These are phyloP conservation scores for Diaporthe eres DNA, from an alignment of 2,329 filamentous ascomycete species.

Conservation along the genomic window DNA sequence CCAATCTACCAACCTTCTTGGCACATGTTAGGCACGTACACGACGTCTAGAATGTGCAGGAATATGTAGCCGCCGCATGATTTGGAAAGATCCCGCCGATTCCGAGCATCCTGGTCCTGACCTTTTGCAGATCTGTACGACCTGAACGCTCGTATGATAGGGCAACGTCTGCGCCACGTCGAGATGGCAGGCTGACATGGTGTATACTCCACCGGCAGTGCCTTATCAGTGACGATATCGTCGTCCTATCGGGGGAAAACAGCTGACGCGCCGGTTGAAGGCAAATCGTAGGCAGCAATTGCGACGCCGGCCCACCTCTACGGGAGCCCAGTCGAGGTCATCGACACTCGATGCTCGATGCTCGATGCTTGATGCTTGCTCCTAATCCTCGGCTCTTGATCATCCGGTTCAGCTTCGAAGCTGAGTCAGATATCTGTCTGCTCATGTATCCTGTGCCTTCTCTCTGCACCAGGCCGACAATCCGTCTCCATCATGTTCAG, in stretches of 20 bases:
- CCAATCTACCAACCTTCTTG: neutral
- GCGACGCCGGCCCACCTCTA: neutral
- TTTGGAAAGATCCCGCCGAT: neutral
- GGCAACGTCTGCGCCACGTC: neutral
- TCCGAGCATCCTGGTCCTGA: neutral
- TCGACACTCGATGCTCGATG: neutral
- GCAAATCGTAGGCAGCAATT: neutral
- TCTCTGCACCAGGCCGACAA: neutral
- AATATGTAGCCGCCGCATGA: neutral
- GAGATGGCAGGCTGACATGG: neutral
- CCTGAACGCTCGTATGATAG: neutral
- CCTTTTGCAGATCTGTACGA: neutral
- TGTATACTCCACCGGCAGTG: constrained; percentile 3
- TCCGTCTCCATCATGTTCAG: neutral
- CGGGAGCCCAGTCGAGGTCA: neutral
- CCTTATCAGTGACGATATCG: neutral
- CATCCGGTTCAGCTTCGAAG: neutral
- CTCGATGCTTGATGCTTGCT: neutral
- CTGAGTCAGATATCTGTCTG: neutral
- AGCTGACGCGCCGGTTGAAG: neutral
- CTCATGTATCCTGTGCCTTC: neutral
- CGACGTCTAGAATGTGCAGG: neutral
- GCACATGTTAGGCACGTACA: no score
- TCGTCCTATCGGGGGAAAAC: neutral
- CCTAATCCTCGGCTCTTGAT: neutral